Percentiles rank a stretch among this genome's conserved stretches.
These are phyloP conservation scores for Phyllosticta citribraziliensis DNA, from an alignment of 2,329 filamentous ascomycete genomes.

Conservation along the genomic window DNA sequence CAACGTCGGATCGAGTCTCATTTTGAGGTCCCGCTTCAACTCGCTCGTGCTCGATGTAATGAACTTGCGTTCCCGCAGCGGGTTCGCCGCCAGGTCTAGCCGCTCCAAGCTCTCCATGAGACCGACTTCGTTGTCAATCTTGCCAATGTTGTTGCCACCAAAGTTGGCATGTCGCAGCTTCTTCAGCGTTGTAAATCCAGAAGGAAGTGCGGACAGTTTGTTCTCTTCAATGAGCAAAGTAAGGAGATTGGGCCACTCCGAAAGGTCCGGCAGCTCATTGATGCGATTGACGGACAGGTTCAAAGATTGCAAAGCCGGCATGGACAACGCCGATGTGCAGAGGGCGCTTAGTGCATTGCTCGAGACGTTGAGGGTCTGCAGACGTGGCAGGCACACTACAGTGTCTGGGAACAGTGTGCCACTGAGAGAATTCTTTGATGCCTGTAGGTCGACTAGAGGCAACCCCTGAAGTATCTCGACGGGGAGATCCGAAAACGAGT, in stretches of 20 bases:
- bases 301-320: slow-evolving; percentile 66
- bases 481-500: slow-evolving; percentile 61
- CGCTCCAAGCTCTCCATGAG: slow-evolving; percentile 68
- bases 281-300: slow-evolving; percentile 76
- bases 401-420: slow-evolving; percentile 58
- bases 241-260: slow-evolving; percentile 61
- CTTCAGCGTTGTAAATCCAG: slow-evolving; percentile 58
- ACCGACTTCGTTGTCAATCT: slow-evolving; percentile 65
- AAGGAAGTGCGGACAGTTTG: slow-evolving; percentile 62
- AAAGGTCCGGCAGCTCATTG: slow-evolving; percentile 60
- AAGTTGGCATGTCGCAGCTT: slow-evolving; percentile 72
- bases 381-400: slow-evolving; percentile 38
- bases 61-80: slow-evolving; percentile 79
- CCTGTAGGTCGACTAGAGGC: slow-evolving; percentile 62
- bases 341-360: slow-evolving; percentile 59
- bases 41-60: slow-evolving; percentile 70
- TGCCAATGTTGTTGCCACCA: slow-evolving; percentile 70
- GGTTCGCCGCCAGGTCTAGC: slow-evolving; percentile 78
- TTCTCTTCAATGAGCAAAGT: slow-evolving; percentile 77
- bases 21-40: slow-evolving; percentile 63
- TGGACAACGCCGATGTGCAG: slow-evolving; percentile 40
- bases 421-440: slow-evolving; percentile 67
- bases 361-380: slow-evolving; percentile 71
- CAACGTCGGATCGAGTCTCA: slow-evolving; percentile 49
- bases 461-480: slow-evolving; percentile 59